Percentiles rank a stretch among this genome's conserved stretches.
These are phyloP conservation scores for Sisymbrium irio DNA, from an alignment of 345 rosid species.

Conservation along the genomic window DNA sequence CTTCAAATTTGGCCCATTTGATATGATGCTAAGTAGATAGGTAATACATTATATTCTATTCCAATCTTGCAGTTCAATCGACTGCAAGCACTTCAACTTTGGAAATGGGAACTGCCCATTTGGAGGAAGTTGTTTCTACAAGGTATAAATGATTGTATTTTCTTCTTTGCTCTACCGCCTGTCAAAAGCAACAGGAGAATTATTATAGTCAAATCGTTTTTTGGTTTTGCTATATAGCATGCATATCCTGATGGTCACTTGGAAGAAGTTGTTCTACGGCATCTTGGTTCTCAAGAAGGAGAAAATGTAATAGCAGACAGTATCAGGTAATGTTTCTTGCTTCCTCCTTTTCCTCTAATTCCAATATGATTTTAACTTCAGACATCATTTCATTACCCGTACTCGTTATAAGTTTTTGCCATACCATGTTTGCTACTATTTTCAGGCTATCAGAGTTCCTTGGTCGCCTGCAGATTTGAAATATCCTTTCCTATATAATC, in stretches of 20 bases:
- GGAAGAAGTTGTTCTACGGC: conserved; percentile 71
- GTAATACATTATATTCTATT: not conserved
- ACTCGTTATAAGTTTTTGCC: not conserved
- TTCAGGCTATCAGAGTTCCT: conserved; percentile 76
- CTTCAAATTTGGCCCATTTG: not conserved
- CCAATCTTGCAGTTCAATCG: conserved; percentile 44
- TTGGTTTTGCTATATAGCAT: conserved; percentile 51
- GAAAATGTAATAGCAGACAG: conserved; percentile 56
- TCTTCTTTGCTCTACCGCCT: not conserved
- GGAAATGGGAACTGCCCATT: conserved; percentile 89
- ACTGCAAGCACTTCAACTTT: conserved; percentile 81
- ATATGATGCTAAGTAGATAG: not conserved
- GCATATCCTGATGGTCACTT: conserved; percentile 68
- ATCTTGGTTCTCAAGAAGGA: conserved; percentile 72
- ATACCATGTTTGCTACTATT: conserved; percentile 13
- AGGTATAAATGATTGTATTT: conserved; percentile 39
- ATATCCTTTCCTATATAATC: not conserved
- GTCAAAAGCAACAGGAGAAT: not conserved
- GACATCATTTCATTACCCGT: not conserved
- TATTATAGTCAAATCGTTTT: not conserved
- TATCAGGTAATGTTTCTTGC: conserved; percentile 32
- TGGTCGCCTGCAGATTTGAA: conserved; percentile 44
- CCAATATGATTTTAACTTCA: not conserved
- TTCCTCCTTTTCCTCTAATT: not conserved
- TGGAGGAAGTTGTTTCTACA: conserved; percentile 89